Evolutionary conservation across 257 asterid genomes (phyloP).

Genomic region (Eustoma russellianum): DNA sequence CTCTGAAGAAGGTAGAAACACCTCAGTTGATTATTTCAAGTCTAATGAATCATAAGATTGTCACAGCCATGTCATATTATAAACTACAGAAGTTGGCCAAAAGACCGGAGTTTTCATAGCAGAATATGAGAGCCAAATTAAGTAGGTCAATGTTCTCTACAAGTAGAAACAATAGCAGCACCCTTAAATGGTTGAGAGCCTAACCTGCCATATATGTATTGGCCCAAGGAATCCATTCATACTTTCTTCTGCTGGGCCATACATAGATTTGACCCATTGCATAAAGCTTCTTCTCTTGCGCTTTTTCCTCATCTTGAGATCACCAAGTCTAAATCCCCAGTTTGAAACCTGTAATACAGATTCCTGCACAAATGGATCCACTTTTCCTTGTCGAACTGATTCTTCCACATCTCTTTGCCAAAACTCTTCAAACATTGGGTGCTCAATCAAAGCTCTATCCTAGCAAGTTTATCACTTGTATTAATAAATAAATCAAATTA

Average conservation of each 20-base stretch:
- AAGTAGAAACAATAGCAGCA: too few species aligned
- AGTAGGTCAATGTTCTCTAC: too few species aligned
- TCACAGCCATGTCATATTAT: too few species aligned
- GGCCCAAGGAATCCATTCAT: constrained; percentile 75
- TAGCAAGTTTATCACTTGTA: constrained; percentile 20
- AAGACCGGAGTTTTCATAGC: too few species aligned
- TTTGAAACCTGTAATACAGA: constrained; percentile 71
- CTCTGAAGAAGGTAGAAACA: too few species aligned
- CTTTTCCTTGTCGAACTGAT: constrained; percentile 69
- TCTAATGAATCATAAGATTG: too few species aligned
- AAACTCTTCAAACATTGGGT: constrained; percentile 40
- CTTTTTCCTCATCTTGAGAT: constrained; percentile 52
- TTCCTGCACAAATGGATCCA: constrained; percentile 76
- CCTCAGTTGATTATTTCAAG: too few species aligned
- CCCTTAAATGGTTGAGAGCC: constrained; percentile 1
- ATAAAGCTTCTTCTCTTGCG: constrained; percentile 45
- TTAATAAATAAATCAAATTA: constrained; percentile 15
- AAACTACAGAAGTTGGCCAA: too few species aligned
- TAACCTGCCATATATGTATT: constrained; percentile 94
- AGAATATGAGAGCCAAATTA: too few species aligned
- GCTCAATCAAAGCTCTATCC: constrained; percentile 71
- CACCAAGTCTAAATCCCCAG: constrained; percentile 85
- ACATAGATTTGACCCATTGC: constrained; percentile 61
- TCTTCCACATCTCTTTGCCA: constrained; percentile 92
- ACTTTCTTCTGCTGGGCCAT: constrained; percentile 40